Base-by-base conservation (phyloP, 2,329 filamentous ascomycete genomes). In the Endothia cerciana region DNA sequence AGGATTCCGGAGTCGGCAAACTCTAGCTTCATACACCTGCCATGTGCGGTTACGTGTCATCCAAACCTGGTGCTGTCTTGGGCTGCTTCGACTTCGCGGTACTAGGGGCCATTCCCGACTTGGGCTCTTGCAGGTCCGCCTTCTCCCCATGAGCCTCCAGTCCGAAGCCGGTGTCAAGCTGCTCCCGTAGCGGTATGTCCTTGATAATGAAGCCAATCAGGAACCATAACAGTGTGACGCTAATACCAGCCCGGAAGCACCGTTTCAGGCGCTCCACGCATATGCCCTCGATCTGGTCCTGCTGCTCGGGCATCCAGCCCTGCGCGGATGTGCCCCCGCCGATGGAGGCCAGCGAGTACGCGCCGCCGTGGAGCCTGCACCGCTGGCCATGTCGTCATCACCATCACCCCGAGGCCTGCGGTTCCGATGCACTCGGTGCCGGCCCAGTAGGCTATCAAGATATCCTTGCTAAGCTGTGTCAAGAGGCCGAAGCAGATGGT, bases 361-460 rank as follows among this genome's bases (percentile, higher is more conserved):
- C 63, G 0, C 59, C 51, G 7, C 63, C 63, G 66, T 0, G 72
- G 65, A 0, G 80, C 81, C 70, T 81, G 77, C 38, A 81, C 73
- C 0, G 82, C 78, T 0, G 82, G 79, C 1, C 81, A 75, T 4
- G 80, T 73, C 0, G 75, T 74, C 2, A 82, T 67, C 1, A 82
- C 82, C 10, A 80, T 72, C 1, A 75, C 73, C 3, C 77, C 74
- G 2, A 75, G 66, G 0, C 83, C 83, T 1, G 77, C 56, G 0
- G 77, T 77, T 0, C 71, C 72, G 38, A 82, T 36, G 3, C 80
- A 63, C 67, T 83, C 78, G 62, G 80, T 77, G 47, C 75, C 69
- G 0, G 79, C 76, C 79, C 80, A 84, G 2, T 68, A 72, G 0
- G 71, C 76, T 0, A 75, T 76, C 0, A 72, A 71, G 0, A 79